Evolutionary conservation across 305 asterid genomes (phyloP).

Genomic region (Solanum aculeatissimum): DNA sequence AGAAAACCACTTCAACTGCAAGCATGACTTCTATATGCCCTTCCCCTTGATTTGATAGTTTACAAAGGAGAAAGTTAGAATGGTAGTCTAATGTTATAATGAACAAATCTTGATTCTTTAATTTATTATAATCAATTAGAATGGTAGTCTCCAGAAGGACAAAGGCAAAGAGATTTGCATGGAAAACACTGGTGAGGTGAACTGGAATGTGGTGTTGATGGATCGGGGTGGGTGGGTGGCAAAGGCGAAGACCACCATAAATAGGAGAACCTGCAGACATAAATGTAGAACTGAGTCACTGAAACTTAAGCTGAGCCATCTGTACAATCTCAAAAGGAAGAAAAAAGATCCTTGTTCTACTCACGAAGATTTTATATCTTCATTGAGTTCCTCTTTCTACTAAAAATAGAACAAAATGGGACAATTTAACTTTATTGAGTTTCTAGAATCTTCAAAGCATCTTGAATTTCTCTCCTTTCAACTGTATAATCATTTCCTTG

Average conservation of each 20-base stretch:
- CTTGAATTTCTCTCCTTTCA: not conserved
- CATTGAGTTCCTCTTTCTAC: not conserved
- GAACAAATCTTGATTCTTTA: not conserved
- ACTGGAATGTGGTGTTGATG: not conserved
- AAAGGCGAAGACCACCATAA: not conserved
- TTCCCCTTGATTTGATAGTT: not conserved
- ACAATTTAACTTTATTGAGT: not conserved
- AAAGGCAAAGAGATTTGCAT: not conserved
- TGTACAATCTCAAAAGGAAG: not conserved
- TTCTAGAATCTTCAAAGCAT: not conserved
- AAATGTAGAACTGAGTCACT: not conserved
- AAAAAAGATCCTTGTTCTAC: not conserved
- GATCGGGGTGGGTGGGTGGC: not conserved
- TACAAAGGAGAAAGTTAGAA: not conserved
- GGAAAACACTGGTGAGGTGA: not conserved
- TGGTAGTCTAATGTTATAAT: not conserved
- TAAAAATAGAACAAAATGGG: not conserved
- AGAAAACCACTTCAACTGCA: not conserved
- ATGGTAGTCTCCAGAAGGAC: not conserved
- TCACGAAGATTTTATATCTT: not conserved
- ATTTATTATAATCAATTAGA: not conserved
- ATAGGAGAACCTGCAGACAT: not conserved
- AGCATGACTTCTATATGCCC: not conserved
- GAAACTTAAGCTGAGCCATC: not conserved
- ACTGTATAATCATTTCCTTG: not conserved